phyloP scores from a whole-genome alignment of 2,329 filamentous ascomycete species.

The Cordyceps javanica region DNA sequence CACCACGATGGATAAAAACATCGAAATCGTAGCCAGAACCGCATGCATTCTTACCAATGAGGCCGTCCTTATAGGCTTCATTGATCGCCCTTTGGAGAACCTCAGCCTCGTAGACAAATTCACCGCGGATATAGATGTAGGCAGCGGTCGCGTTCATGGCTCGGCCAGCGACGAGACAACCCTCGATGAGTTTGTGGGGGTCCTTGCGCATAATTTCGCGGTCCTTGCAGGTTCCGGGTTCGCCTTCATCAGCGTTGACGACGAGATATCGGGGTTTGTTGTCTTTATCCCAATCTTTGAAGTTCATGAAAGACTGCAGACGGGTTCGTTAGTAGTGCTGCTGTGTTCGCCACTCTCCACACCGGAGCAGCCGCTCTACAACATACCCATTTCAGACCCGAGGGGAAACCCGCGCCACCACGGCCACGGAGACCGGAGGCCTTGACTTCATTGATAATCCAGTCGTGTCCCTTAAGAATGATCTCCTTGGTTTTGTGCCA shows the following conservation, averaged over 20 bases:
- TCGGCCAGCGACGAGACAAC: conserved; percentile 89
- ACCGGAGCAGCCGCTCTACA: conserved; percentile 11
- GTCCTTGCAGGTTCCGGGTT: conserved; percentile 98
- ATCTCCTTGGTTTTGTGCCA: conserved; percentile 99
- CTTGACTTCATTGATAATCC: conserved; percentile 98
- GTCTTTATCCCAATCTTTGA: conserved; percentile 99
- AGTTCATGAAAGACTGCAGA: conserved; percentile 94
- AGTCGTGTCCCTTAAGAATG: conserved; percentile 91
- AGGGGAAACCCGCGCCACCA: conserved; percentile 96
- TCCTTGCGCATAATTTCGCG: conserved; percentile 99
- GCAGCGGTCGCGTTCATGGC: conserved; percentile 98
- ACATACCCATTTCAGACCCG: conserved; percentile 96
- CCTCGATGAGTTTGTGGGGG: conserved; percentile 97
- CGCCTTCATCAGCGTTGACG: conserved; percentile 97
- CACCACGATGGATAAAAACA: conserved; percentile 92
- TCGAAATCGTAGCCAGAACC: conserved; percentile 97
- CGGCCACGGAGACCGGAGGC: conserved; percentile 90
- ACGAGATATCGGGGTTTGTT: conserved; percentile 92
- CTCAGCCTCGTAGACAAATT: conserved; percentile 94
- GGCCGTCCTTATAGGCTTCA: conserved; percentile 88
- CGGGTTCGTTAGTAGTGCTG: conserved; percentile 17
- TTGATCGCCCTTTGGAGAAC: conserved; percentile 93
- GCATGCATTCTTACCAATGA: conserved; percentile 98
- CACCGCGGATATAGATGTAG: conserved; percentile 98
- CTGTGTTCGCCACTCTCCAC: conserved; percentile 7